Evolutionary conservation across 2,329 filamentous ascomycete genomes (phyloP).

Genomic region (Aspergillus sp.): DNA sequence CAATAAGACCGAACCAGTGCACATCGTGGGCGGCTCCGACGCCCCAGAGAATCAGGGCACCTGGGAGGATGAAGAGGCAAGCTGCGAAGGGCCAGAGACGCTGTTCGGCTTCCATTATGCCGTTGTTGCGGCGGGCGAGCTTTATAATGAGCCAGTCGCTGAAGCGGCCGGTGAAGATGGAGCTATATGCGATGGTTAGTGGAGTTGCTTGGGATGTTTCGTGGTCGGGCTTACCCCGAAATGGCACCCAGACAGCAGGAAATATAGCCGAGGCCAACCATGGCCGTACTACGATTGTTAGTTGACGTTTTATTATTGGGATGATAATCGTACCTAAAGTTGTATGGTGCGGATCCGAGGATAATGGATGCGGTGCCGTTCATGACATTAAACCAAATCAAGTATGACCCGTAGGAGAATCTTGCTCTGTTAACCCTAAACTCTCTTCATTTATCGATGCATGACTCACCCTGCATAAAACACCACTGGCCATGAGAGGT

Average conservation of each 20-base stretch:
- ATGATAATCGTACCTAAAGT: slow-evolving; percentile 23
- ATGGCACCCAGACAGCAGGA: slow-evolving; percentile 29
- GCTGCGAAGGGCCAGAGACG: slow-evolving; percentile 35
- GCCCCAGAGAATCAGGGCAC: slow-evolving; percentile 32
- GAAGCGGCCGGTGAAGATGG: slow-evolving; percentile 33
- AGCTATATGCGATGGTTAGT: slow-evolving; percentile 14
- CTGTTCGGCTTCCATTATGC: slow-evolving; percentile 37
- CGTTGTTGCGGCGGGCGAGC: slow-evolving; percentile 34
- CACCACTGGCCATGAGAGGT: slow-evolving; percentile 32
- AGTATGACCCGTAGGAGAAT: slow-evolving; percentile 35
- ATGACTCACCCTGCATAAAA: slow-evolving; percentile 29
- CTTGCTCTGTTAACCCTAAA: slow-evolving; percentile 11
- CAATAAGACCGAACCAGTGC: slow-evolving; percentile 37
- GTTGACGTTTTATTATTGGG: not conserved
- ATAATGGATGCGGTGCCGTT: slow-evolving; percentile 35
- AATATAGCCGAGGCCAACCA: slow-evolving; percentile 34
- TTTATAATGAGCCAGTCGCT: slow-evolving; percentile 35
- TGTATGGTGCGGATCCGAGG: slow-evolving; percentile 29
- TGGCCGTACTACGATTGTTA: slow-evolving; percentile 25
- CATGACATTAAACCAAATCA: slow-evolving; percentile 36
- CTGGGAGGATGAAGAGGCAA: slow-evolving; percentile 30
- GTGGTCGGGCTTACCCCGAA: slow-evolving; percentile 17
- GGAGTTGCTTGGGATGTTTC: not conserved
- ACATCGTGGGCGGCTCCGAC: slow-evolving; percentile 37
- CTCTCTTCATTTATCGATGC: too few species aligned